These are phyloP conservation scores for Phytophthora ohioensis DNA, from an alignment of 352 stramenopile genomes.

Conservation along the genomic window DNA sequence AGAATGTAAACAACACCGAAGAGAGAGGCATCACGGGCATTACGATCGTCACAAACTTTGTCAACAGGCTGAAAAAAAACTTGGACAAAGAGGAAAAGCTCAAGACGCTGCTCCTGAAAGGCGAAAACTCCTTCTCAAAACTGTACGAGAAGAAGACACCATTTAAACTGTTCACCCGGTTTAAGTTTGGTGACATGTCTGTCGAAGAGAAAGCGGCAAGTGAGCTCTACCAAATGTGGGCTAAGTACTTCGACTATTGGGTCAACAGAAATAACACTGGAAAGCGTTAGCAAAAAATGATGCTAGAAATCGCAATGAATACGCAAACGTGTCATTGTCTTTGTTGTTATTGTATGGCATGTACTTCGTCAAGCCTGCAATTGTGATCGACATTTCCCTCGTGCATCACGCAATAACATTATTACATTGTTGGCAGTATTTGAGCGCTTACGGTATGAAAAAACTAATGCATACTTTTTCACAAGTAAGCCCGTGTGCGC, in stretches of 20 bases:
- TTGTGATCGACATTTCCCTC: no score
- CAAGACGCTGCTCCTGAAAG: not conserved
- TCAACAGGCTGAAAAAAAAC: not conserved
- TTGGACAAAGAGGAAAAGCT: not conserved
- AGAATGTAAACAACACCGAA: not conserved
- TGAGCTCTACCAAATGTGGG: not conserved
- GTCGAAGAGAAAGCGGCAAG: not conserved
- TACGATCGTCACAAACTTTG: not conserved
- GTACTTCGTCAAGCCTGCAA: no score
- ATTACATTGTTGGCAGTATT: no score
- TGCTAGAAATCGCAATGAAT: no score
- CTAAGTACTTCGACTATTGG: slow-evolving; percentile 10
- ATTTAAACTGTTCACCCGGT: not conserved
- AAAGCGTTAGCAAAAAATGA: not conserved
- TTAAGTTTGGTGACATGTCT: not conserved
- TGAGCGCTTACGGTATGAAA: no score
- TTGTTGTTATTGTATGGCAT: no score
- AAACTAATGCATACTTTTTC: no score
- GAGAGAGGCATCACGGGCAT: not conserved
- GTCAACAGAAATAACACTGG: slow-evolving; percentile 1
- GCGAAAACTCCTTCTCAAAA: not conserved
- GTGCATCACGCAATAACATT: no score
- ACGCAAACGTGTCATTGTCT: no score
- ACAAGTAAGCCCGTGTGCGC: no score
- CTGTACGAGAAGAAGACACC: slow-evolving; percentile 18